These are phyloP conservation scores for Peribolospora kevripleyi DNA, from an alignment of 768 basidiomycete genomes.

Conservation along the genomic window DNA sequence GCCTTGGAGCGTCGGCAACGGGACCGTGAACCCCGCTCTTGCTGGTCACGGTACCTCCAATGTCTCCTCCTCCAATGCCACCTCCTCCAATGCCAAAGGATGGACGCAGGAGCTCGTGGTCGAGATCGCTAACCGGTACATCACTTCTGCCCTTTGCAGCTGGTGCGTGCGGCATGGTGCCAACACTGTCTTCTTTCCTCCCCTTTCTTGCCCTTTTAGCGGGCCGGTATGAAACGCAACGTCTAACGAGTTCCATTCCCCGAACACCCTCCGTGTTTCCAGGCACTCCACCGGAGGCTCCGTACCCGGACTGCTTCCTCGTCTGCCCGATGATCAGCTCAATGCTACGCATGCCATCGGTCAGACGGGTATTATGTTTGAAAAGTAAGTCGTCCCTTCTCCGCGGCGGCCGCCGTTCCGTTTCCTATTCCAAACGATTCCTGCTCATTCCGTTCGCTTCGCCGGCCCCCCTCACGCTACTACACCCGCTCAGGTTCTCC, in stretches of 20 bases:
- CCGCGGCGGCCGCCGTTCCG: too few species aligned
- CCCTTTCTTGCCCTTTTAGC: background rate
- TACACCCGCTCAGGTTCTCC: slow-evolving; percentile 36
- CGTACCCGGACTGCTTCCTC: slow-evolving; percentile 41
- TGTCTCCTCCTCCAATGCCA: slow-evolving; percentile 31
- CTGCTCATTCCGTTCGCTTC: slow-evolving; percentile 33
- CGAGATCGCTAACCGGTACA: slow-evolving; percentile 63
- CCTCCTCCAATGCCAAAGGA: slow-evolving; percentile 26
- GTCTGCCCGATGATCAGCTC: slow-evolving; percentile 28
- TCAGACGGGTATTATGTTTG: slow-evolving; percentile 20
- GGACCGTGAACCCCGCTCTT: slow-evolving; percentile 28
- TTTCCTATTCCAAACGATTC: too few species aligned
- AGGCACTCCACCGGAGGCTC: slow-evolving; percentile 76
- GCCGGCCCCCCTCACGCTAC: slow-evolving; percentile 21
- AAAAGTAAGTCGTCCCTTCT: slow-evolving; percentile 18
- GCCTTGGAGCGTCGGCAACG: slow-evolving; percentile 21
- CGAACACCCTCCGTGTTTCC: background rate
- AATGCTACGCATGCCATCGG: slow-evolving; percentile 14
- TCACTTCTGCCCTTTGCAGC: slow-evolving; percentile 59
- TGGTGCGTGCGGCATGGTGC: slow-evolving; percentile 32
- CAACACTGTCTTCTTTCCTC: background rate
- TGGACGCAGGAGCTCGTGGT: slow-evolving; percentile 40
- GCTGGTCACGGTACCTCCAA: slow-evolving; percentile 38
- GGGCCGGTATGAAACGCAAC: background rate
- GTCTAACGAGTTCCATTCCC: background rate